Evolutionary conservation across 2,329 filamentous ascomycete species (phyloP).

Genomic region (Pseudogymnoascus pannorum): DNA sequence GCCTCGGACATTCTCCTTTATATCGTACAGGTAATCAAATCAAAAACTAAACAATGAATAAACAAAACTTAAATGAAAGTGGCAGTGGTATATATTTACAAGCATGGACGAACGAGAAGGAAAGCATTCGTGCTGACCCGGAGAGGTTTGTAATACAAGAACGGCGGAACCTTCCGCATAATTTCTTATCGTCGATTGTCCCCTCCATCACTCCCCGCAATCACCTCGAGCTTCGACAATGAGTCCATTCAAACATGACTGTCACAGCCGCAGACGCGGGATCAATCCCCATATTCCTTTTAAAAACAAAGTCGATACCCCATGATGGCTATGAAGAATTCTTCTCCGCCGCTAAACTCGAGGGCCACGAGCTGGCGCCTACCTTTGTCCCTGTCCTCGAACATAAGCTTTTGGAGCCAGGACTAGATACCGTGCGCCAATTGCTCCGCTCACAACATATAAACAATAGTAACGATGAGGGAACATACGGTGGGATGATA

Average conservation of each 20-base stretch:
- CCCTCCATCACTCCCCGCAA: not conserved
- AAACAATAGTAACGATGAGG: conserved; percentile 27
- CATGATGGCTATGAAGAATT: conserved; percentile 65
- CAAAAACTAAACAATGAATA: not conserved
- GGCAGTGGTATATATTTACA: not conserved
- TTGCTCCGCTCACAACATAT: conserved; percentile 42
- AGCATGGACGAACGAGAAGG: conserved; percentile 1
- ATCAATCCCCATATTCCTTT: conserved; percentile 57
- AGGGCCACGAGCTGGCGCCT: conserved; percentile 47
- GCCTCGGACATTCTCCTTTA: not conserved
- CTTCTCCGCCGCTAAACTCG: conserved; percentile 41
- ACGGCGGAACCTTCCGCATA: conserved; percentile 9
- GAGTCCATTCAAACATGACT: conserved; percentile 15
- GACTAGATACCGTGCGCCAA: conserved; percentile 45
- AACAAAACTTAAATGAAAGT: not conserved
- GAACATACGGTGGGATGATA: conserved; percentile 65
- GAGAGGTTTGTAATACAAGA: conserved; percentile 10
- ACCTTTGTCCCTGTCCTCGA: conserved; percentile 70
- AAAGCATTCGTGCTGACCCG: not conserved
- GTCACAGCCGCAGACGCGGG: conserved; percentile 14
- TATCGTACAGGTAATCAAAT: not conserved
- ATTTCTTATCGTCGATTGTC: conserved; percentile 28
- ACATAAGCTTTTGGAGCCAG: conserved; percentile 57
- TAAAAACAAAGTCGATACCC: conserved; percentile 71
- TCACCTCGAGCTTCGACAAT: not conserved